Conservation (phyloP, 345 rosid species). For the Gossypium herbaceum region DNA sequence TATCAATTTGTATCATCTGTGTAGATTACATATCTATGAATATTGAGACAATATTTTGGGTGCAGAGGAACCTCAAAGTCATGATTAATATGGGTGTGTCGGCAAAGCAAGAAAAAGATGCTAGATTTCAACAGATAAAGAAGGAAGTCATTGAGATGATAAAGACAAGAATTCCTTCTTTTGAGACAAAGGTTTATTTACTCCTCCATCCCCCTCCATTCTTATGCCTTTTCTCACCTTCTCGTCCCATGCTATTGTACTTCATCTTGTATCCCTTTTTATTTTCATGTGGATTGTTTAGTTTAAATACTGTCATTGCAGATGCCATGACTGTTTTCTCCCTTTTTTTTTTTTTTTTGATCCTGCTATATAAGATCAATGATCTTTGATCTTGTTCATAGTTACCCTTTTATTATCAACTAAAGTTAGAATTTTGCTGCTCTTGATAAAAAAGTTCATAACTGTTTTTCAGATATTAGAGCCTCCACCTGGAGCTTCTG, state of each 20-base stretch:
- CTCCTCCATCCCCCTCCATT: neutral
- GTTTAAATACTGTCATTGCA: neutral
- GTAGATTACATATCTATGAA: neutral
- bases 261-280: neutral
- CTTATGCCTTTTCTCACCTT: neutral
- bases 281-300: neutral
- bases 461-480: slow-evolving; percentile 40
- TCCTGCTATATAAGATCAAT: neutral
- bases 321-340: neutral
- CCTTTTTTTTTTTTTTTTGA: neutral
- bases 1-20: neutral
- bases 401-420: neutral
- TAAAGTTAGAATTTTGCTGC: slow-evolving; percentile 4
- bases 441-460: neutral
- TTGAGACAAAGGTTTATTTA: slow-evolving; percentile 55
- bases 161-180: slow-evolving; percentile 39
- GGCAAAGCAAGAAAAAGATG: slow-evolving; percentile 79
- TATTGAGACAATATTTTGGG: slow-evolving; percentile 19
- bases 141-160: slow-evolving; percentile 83
- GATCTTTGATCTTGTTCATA: neutral
- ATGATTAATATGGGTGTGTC: slow-evolving; percentile 65
- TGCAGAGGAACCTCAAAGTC: slow-evolving; percentile 81
- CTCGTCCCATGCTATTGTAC: neutral
- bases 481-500: slow-evolving; percentile 59
- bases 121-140: slow-evolving; percentile 70